Conservation (phyloP, 2,329 filamentous ascomycete genomes). For the Pseudocercospora macadamiae region DNA sequence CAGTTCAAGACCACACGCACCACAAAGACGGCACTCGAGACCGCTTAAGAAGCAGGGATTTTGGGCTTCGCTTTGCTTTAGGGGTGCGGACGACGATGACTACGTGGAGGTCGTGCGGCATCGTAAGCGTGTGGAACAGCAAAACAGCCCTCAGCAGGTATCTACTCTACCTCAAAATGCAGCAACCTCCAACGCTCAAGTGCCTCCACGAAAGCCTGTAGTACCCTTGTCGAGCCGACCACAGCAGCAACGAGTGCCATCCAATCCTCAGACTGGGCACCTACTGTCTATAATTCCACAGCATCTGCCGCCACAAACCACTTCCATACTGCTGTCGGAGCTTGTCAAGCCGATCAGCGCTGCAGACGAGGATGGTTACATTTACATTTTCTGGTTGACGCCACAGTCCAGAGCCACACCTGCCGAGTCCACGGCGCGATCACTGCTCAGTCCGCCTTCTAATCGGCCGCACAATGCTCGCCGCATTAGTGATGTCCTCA, state of each 20-base stretch:
- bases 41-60: constrained; percentile 43
- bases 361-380: constrained; percentile 82
- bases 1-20: constrained; percentile 14
- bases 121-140: constrained; percentile 37
- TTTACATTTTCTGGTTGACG: constrained; percentile 98
- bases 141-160: constrained; percentile 11
- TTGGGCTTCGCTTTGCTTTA: constrained; percentile 49
- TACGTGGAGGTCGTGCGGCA: constrained; percentile 49
- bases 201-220: constrained; percentile 18
- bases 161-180: constrained; percentile 20
- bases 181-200: constrained; percentile 17
- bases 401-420: constrained; percentile 59
- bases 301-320: constrained; percentile 66
- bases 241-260: constrained; percentile 20
- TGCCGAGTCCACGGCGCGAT: constrained; percentile 47
- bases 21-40: constrained; percentile 15
- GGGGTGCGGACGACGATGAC: constrained; percentile 43
- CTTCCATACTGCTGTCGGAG: constrained; percentile 74
- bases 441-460: constrained; percentile 34
- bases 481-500: constrained; percentile 39
- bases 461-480: constrained; percentile 21
- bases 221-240: constrained; percentile 13
- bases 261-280: constrained; percentile 35
- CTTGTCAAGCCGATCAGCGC: constrained; percentile 74
- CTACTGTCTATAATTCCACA: constrained; percentile 71